Evolutionary conservation across 495 filamentous ascomycete species (phyloP), one percentile per base, ranked within the genome.

Genomic region (Penicillium nucicola): DNA sequence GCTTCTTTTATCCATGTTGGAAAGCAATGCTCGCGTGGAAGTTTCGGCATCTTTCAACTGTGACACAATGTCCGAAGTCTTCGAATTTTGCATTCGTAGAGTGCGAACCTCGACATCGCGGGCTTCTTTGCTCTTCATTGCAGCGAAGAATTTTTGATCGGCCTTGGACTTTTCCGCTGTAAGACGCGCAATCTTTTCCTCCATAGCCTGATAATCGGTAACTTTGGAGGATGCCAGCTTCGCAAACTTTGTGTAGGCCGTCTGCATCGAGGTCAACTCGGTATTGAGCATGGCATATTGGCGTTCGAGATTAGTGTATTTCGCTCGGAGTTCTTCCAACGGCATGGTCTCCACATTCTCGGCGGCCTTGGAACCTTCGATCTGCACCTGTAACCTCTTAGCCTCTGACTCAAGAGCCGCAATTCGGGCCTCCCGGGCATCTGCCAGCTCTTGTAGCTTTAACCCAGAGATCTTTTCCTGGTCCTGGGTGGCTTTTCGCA

Each of bases 71-170:
- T 97, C 95, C 1, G 89, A 92, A 39, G 88, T 92, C 72, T 93
- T 93, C 4, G 79, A 76, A 63, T 92, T 95, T 66, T 97, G 91
- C 48, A 80, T 74, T 41, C 88, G 79, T 36, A 97, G 71, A 4
- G 84, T 79, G 49, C 89, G 80, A 38, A 91, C 84, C 68, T 96
- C 91, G 33, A 77, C 71, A 14, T 86, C 84, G 45, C 89, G 78
- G 15, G 85, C 82, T 58, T 97, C 93, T 63, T 90, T 95, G 55
- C 88, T 84, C 64, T 96, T 97, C 76, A 96, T 92, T 12, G 90
- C 89, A 4, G 85, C 85, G 61, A 97, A 97, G 64, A 95, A 98
- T 68, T 97, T 97, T 65, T 97, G 92, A 60, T 97, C 92, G 0
- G 95, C 95, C 62, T 96, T 97, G 30, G 84, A 81, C 68, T 97